Conservation (phyloP, 441 rosid species). For the Populus hybrid region DNA sequence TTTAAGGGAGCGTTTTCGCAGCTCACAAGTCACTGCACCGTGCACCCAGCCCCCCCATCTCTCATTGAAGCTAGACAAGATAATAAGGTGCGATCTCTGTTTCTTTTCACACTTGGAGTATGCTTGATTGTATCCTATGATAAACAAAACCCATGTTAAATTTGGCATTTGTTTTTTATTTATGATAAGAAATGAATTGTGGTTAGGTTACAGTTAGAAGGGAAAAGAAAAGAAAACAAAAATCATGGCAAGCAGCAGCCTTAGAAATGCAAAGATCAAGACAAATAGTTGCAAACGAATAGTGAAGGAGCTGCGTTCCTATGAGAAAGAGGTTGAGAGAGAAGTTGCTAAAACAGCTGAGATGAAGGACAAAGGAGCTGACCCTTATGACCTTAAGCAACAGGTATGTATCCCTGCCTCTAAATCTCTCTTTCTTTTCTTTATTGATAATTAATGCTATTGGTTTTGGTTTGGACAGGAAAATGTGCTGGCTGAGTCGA, state of each 20-base stretch:
- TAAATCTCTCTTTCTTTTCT: background rate
- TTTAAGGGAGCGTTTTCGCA: no score
- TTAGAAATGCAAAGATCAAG: slow-evolving; percentile 75
- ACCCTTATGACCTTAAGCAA: slow-evolving; percentile 90
- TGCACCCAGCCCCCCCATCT: no score
- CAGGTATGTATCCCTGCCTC: slow-evolving; percentile 43
- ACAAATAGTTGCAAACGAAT: slow-evolving; percentile 75
- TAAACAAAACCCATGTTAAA: no score
- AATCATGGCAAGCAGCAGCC: slow-evolving; percentile 22
- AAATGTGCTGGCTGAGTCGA: slow-evolving; percentile 93
- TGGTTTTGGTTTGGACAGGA: slow-evolving; percentile 46
- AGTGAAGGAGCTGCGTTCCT: slow-evolving; percentile 76
- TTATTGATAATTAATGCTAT: background rate
- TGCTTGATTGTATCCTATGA: no score
- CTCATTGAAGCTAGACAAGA: no score
- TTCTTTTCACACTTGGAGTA: no score
- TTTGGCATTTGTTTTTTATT: no score
- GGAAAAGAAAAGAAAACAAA: no score
- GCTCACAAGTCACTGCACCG: no score
- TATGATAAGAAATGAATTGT: no score
- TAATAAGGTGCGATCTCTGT: no score
- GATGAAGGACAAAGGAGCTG: slow-evolving; percentile 90
- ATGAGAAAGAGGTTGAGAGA: slow-evolving; percentile 88
- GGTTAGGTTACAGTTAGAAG: no score
- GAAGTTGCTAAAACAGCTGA: slow-evolving; percentile 84